phyloP scores from a whole-genome alignment of 2,329 filamentous ascomycete species.

The Emmonsiellopsis sp. region DNA sequence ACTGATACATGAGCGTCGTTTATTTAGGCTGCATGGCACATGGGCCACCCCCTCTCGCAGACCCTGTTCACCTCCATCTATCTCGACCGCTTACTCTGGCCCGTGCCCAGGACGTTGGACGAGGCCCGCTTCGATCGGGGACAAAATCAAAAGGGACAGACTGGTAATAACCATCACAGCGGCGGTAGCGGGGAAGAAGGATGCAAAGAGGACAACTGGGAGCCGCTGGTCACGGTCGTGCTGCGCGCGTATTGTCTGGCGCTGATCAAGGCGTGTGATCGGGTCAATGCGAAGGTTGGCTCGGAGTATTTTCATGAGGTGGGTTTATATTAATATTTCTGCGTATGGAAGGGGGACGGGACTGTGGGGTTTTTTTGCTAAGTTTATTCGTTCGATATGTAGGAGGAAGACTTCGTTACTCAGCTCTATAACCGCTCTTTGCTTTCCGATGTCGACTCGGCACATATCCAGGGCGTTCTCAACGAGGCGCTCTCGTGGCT shows the following conservation, averaged over 20 bases:
- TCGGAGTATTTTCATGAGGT: conserved; percentile 89
- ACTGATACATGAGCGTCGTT: background rate
- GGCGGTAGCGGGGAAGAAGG: conserved; percentile 10
- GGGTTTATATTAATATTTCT: conserved; percentile 16
- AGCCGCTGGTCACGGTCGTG: conserved; percentile 48
- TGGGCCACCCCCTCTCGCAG: conserved; percentile 90
- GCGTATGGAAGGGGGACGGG: background rate
- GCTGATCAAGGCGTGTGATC: conserved; percentile 71
- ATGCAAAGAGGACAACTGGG: background rate
- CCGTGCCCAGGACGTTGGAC: conserved; percentile 53
- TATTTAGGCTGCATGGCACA: conserved; percentile 82
- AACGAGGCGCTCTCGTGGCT: conserved; percentile 47
- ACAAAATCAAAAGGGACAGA: conserved; percentile 9
- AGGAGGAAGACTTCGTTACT: conserved; percentile 95
- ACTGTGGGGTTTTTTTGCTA: background rate
- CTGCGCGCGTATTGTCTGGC: conserved; percentile 80
- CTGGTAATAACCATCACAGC: conserved; percentile 12
- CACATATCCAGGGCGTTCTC: conserved; percentile 47
- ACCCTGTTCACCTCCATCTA: conserved; percentile 90
- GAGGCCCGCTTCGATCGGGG: conserved; percentile 52
- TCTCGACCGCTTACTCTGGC: conserved; percentile 71
- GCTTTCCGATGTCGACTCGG: conserved; percentile 52
- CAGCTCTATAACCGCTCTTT: conserved; percentile 79
- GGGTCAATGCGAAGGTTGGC: conserved; percentile 66
- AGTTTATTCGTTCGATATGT: background rate